phyloP scores from a whole-genome alignment of 2,329 filamentous ascomycete genomes.

The Claviceps pazoutovae region DNA sequence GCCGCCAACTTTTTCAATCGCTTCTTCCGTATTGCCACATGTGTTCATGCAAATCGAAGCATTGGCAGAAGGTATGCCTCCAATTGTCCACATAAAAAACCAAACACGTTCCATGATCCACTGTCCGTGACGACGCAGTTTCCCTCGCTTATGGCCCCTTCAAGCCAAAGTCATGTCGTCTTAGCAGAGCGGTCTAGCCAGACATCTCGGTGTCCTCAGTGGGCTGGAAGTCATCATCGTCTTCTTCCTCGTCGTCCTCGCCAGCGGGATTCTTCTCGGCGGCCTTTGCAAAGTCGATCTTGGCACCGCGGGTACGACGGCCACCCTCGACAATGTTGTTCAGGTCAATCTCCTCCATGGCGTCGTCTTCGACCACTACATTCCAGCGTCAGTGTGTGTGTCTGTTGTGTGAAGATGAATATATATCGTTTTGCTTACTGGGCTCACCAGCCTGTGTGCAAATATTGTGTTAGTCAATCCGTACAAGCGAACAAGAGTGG shows the following conservation, averaged over 20 bases:
- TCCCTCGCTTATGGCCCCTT: not conserved
- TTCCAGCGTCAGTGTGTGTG: not conserved
- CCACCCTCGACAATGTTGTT: slow-evolving; percentile 72
- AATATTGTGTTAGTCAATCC: slow-evolving; percentile 11
- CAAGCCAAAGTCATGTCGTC: not conserved
- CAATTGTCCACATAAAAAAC: not conserved
- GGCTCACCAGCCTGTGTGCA: slow-evolving; percentile 14
- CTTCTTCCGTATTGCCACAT: not conserved
- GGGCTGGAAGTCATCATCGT: slow-evolving; percentile 58
- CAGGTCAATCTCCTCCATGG: slow-evolving; percentile 81
- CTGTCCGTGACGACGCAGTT: not conserved
- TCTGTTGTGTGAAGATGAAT: not conserved
- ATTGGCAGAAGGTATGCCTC: not conserved
- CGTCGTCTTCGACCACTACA: slow-evolving; percentile 46
- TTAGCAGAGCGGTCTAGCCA: slow-evolving; percentile 12
- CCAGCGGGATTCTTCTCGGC: slow-evolving; percentile 58
- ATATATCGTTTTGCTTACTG: slow-evolving; percentile 12
- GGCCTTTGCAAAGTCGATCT: slow-evolving; percentile 88
- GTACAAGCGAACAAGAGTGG: not conserved
- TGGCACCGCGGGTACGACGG: slow-evolving; percentile 77
- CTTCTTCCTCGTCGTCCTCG: slow-evolving; percentile 65
- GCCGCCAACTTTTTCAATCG: not conserved
- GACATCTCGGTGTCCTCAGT: slow-evolving; percentile 57
- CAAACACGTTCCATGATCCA: not conserved
- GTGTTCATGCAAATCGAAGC: not conserved